Base-by-base conservation (phyloP, 257 asterid genomes). In the Penstemon eatonii region DNA sequence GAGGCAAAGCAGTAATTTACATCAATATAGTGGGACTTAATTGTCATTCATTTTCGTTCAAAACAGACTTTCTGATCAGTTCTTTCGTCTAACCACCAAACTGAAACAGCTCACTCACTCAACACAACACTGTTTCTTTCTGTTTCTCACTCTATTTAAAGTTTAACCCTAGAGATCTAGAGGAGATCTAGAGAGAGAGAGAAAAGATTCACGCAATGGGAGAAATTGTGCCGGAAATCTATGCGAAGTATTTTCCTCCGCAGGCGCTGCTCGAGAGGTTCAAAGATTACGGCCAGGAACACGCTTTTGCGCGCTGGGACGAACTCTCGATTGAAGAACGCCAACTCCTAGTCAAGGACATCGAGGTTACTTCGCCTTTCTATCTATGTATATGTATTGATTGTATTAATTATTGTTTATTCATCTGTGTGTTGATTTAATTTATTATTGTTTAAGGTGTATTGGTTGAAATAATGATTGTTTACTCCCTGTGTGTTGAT, bases 211-310 rank as follows among this genome's bases (percentile, higher is more conserved):
- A 25, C 33, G 33, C 33, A 25, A 25, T 25, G 33, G 33, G 33
- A 2, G 33, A 25, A 25, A 25, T 25, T 1, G 2, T 12, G 25
- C 18, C 49, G 66, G 83, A 85, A 19, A 62, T 25, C 68, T 54
- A 79, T 52, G 78, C 71, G 38, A 18, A 76, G 46, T 60, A 85
- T 45, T 73, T 70, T 53, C 88, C 89, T 63, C 98, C 99, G 47
- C 91, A 82, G 69, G 72, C 79, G 38, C 80, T 93, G 75, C 87
- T 90, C n/a, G 99, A 93, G 87, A 81, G 99, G 78, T 89, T 93
- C 73, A 93, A 93, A 61, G 99, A 93, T 81, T 93, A 90, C 74
- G 99, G 99, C 25, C 97, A 93, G 56, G 99, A 93, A 76, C 92
- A 90, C 67, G 86, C 80, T 15, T 90, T 90, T 77, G 84, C 95